These are phyloP conservation scores for Xylaria curta DNA, from an alignment of 495 filamentous ascomycete genomes.

Conservation along the genomic window DNA sequence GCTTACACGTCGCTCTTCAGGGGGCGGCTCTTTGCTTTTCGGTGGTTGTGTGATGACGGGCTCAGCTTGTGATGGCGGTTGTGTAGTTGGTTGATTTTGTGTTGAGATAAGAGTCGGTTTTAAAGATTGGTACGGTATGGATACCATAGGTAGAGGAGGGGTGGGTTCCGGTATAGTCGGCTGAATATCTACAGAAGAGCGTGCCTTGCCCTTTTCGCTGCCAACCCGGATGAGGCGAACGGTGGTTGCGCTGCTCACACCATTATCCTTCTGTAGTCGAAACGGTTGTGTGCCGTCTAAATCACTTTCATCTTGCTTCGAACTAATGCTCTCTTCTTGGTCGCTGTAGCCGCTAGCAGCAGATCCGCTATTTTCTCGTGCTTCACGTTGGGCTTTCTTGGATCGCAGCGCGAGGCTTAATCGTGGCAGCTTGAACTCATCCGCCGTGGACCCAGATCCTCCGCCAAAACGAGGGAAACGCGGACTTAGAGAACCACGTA, in stretches of 20 bases:
- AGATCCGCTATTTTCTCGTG: constrained; percentile 27
- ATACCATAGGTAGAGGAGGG: constrained; percentile 10
- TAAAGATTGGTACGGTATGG: background rate
- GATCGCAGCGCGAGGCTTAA: constrained; percentile 26
- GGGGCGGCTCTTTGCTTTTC: background rate
- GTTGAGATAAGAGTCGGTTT: background rate
- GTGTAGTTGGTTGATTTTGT: background rate
- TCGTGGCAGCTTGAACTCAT: constrained; percentile 37
- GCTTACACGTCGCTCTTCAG: constrained; percentile 4
- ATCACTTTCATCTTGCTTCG: constrained; percentile 13
- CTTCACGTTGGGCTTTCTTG: constrained; percentile 32
- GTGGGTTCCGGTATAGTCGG: constrained; percentile 1
- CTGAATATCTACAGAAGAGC: background rate
- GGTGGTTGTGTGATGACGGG: background rate
- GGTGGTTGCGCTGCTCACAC: constrained; percentile 35
- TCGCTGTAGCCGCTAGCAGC: constrained; percentile 28
- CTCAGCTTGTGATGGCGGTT: background rate
- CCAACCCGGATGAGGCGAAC: constrained; percentile 40
- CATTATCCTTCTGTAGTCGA: constrained; percentile 35
- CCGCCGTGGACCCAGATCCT: constrained; percentile 28
- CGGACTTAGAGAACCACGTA: constrained; percentile 31
- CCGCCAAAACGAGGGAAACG: constrained; percentile 34
- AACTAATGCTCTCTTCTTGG: background rate
- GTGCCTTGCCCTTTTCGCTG: constrained; percentile 31
- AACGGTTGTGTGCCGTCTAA: constrained; percentile 31